phyloP scores from a whole-genome alignment of 805 yeast species.

The Hanseniaspora valbyensis region DNA sequence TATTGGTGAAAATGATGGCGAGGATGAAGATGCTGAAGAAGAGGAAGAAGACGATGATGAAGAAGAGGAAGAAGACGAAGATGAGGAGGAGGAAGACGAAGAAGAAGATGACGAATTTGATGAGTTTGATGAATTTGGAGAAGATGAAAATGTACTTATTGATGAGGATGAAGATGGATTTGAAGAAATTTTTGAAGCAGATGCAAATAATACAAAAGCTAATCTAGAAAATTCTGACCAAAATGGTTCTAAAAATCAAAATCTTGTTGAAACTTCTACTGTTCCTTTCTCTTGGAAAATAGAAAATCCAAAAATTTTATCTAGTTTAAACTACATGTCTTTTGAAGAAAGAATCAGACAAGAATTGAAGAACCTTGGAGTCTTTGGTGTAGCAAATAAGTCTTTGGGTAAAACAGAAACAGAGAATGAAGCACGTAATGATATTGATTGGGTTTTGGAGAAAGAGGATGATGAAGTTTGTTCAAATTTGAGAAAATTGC shows the following conservation, averaged over 20 bases:
- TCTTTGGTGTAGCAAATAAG: slow-evolving; percentile 44
- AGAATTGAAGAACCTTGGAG: slow-evolving; percentile 83
- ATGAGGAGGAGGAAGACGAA: slow-evolving; percentile 9
- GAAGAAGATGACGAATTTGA: slow-evolving; percentile 19
- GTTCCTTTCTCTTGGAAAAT: slow-evolving; percentile 16
- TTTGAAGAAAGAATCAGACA: slow-evolving; percentile 81
- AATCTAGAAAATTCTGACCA: slow-evolving; percentile 32
- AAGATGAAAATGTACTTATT: slow-evolving; percentile 23
- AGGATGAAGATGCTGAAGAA: slow-evolving; percentile 8
- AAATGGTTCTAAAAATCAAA: neutral
- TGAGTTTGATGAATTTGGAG: slow-evolving; percentile 24
- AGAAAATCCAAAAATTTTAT: slow-evolving; percentile 20
- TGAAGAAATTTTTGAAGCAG: slow-evolving; percentile 12
- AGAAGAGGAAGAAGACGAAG: slow-evolving; percentile 13
- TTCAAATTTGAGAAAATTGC: slow-evolving; percentile 66
- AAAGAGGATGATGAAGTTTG: slow-evolving; percentile 92
- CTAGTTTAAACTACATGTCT: slow-evolving; percentile 55
- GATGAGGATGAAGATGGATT: slow-evolving; percentile 14
- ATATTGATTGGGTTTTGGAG: slow-evolving; percentile 55
- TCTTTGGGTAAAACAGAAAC: slow-evolving; percentile 20
- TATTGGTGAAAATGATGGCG: slow-evolving; percentile 16
- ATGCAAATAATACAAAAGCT: slow-evolving; percentile 18
- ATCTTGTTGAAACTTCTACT: slow-evolving; percentile 10
- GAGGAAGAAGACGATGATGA: slow-evolving; percentile 1
- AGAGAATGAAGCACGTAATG: slow-evolving; percentile 22